These are phyloP conservation scores for Phyllosticta paracitricarpa DNA, from an alignment of 2,329 filamentous ascomycete genomes.

Conservation along the genomic window DNA sequence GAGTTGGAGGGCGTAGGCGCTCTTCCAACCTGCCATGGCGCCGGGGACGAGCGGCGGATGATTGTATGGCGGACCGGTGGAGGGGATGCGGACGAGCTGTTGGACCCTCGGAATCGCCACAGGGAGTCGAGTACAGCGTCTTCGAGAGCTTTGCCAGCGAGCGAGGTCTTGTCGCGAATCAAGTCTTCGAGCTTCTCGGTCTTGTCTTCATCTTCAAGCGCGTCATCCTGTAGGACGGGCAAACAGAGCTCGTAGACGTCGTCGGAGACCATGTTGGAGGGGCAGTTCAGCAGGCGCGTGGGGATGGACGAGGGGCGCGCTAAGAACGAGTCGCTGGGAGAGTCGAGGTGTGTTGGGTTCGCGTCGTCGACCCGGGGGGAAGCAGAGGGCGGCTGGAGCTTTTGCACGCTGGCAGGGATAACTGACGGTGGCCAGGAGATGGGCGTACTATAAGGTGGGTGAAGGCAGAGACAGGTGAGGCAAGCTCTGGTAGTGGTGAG, in stretches of 20 bases:
- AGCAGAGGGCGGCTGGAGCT: constrained; percentile 5
- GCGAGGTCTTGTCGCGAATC: constrained; percentile 64
- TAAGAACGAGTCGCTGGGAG: constrained; percentile 62
- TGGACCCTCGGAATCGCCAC: constrained; percentile 68
- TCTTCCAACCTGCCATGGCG: constrained; percentile 75
- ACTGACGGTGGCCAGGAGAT: not conserved
- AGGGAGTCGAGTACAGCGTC: constrained; percentile 84
- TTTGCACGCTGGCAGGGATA: not conserved
- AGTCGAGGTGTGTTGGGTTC: constrained; percentile 54
- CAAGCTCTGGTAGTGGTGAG: not conserved
- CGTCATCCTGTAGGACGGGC: constrained; percentile 72
- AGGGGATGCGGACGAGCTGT: constrained; percentile 58
- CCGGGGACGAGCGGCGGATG: constrained; percentile 81
- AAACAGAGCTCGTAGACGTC: constrained; percentile 86
- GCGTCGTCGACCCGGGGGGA: not conserved
- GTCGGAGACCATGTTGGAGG: constrained; percentile 71
- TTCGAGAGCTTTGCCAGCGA: constrained; percentile 70
- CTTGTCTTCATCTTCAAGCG: constrained; percentile 88
- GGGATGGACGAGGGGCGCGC: not conserved
- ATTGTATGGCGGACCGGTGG: constrained; percentile 81
- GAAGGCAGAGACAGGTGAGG: not conserved
- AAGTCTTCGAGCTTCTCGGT: constrained; percentile 84
- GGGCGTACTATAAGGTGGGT: not conserved
- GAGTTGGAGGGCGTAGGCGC: constrained; percentile 70
- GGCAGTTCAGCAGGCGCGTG: not conserved